Evolutionary conservation across 768 basidiomycete genomes (phyloP).

Genomic region (Boletus bicolor): DNA sequence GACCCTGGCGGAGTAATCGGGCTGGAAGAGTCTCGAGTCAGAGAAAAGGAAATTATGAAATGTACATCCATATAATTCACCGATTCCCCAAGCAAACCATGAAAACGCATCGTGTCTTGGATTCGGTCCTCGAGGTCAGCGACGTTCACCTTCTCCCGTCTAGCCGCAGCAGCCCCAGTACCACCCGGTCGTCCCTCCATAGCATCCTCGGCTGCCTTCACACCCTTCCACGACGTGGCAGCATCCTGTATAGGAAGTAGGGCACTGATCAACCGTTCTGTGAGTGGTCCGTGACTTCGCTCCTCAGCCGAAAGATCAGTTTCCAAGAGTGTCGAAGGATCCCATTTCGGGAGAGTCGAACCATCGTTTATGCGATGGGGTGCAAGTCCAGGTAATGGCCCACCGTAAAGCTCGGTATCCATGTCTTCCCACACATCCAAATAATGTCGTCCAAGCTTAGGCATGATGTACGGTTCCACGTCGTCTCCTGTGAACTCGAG

Average conservation of each 20-base stretch:
- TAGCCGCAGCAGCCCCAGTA: constrained; percentile 72
- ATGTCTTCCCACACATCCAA: constrained; percentile 91
- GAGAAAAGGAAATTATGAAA: constrained; percentile 12
- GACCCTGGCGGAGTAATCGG: constrained; percentile 71
- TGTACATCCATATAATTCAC: constrained; percentile 45
- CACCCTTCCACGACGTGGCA: constrained; percentile 62
- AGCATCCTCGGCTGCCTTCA: constrained; percentile 79
- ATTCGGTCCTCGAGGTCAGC: constrained; percentile 75
- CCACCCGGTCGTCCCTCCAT: constrained; percentile 83
- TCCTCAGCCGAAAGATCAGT: constrained; percentile 67
- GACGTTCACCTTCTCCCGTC: constrained; percentile 73
- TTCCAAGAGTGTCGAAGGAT: constrained; percentile 78
- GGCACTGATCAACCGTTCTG: constrained; percentile 78
- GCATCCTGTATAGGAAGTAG: constrained; percentile 67
- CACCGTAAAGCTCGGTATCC: constrained; percentile 56
- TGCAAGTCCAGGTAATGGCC: constrained; percentile 40
- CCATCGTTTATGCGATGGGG: constrained; percentile 34
- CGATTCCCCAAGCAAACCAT: constrained; percentile 64
- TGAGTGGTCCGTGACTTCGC: constrained; percentile 81
- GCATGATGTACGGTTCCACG: constrained; percentile 81
- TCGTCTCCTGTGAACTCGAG: constrained; percentile 91
- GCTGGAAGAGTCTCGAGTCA: constrained; percentile 40
- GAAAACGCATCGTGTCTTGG: constrained; percentile 72
- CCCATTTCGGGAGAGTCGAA: constrained; percentile 65
- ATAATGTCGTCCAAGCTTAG: constrained; percentile 84